Conservation (phyloP, 768 basidiomycete genomes). For the Ramaria sp. region DNA sequence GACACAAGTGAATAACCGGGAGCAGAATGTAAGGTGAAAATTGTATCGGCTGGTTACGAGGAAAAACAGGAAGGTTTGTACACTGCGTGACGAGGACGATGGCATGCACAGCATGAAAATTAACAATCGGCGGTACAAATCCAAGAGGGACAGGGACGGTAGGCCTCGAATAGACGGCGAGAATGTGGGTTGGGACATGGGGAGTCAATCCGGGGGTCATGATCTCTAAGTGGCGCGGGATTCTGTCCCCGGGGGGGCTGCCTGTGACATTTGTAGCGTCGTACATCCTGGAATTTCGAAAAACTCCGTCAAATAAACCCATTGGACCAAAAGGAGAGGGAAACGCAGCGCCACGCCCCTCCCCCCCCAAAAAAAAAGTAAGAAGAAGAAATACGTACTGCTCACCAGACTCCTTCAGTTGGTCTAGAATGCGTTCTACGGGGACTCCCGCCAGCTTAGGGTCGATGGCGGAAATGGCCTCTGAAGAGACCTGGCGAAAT, state of each 20-base stretch:
- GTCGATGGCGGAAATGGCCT: constrained; percentile 42
- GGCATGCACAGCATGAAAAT: constrained; percentile 59
- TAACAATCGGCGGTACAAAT: constrained; percentile 14
- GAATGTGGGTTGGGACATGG: constrained; percentile 25
- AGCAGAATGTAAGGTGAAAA: constrained; percentile 23
- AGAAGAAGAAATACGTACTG: too few relatives aligned
- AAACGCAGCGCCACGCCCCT: too few relatives aligned
- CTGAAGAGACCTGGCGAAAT: constrained; percentile 44
- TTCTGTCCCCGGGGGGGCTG: constrained; percentile 15
- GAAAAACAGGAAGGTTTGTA: constrained; percentile 45
- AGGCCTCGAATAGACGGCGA: constrained; percentile 15
- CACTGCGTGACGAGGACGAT: constrained; percentile 62
- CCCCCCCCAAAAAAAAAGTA: too few relatives aligned
- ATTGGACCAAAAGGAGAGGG: too few relatives aligned
- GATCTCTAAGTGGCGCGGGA: constrained; percentile 37
- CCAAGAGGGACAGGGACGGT: too few relatives aligned
- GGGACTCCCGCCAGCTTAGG: constrained; percentile 41
- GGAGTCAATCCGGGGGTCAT: constrained; percentile 22
- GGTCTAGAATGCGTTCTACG: constrained; percentile 44
- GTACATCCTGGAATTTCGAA: neutral
- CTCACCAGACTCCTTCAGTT: constrained; percentile 1
- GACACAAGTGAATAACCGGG: constrained; percentile 57
- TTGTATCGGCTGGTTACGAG: constrained; percentile 9
- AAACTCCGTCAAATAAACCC: neutral
- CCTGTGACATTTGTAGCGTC: neutral